Evolutionary conservation across 176 grass and related monocot genomes (phyloP).

Genomic region (Eragrostis curvula): DNA sequence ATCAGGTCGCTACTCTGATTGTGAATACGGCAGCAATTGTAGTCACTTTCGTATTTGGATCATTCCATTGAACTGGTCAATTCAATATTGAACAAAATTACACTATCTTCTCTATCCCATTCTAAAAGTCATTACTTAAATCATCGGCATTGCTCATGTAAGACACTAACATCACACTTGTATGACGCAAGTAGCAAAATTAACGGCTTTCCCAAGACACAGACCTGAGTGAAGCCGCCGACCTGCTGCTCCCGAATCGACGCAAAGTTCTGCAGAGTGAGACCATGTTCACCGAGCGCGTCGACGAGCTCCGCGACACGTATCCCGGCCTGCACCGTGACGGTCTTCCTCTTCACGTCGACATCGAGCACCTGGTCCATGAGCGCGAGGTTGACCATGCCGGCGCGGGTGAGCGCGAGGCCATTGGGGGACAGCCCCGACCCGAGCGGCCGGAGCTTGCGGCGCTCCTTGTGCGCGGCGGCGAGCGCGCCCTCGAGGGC

Average conservation of each 20-base stretch:
- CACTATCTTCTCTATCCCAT: neutral
- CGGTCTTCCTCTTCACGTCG: slow-evolving; percentile 72
- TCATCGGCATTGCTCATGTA: neutral
- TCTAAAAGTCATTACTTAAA: neutral
- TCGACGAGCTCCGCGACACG: slow-evolving; percentile 81
- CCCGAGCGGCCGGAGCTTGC: slow-evolving; percentile 77
- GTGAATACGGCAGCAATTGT: neutral
- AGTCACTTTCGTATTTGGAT: neutral
- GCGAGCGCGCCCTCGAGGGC: slow-evolving; percentile 69
- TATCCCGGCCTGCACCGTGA: slow-evolving; percentile 82
- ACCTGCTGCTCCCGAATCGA: slow-evolving; percentile 93
- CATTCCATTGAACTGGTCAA: slow-evolving; percentile 9
- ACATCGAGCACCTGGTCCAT: slow-evolving; percentile 92
- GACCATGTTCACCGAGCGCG: slow-evolving; percentile 72
- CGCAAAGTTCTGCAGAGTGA: slow-evolving; percentile 94
- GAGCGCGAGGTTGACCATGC: slow-evolving; percentile 90
- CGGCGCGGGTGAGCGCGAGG: slow-evolving; percentile 66
- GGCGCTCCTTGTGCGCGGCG: slow-evolving; percentile 59
- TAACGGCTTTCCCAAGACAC: neutral
- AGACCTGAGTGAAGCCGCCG: slow-evolving; percentile 85
- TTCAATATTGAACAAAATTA: neutral
- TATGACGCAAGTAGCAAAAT: neutral
- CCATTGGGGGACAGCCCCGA: slow-evolving; percentile 89
- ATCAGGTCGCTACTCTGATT: neutral
- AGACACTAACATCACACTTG: neutral